A percentile compares a stretch with the other conserved stretches of the same genome.
Evolutionary conservation across 768 basidiomycete species (phyloP).

Genomic region (Coprinellus micaceus): DNA sequence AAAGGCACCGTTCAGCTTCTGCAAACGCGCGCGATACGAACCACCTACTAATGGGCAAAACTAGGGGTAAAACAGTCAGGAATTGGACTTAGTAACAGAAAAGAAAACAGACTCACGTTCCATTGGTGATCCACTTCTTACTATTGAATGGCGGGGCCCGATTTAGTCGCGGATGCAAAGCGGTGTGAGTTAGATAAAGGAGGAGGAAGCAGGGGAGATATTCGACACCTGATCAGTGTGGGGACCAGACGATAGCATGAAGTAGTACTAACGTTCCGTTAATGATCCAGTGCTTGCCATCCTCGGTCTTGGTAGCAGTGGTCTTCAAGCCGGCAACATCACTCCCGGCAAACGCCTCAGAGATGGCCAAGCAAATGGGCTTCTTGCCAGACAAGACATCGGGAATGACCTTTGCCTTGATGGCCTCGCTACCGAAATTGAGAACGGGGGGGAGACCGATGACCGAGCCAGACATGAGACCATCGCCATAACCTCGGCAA

Average conservation of each 20-base stretch:
- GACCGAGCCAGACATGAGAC: conserved; percentile 68
- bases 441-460: conserved; percentile 84
- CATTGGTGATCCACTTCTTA: conserved; percentile 87
- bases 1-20: background rate
- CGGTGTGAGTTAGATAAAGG: conserved; percentile 2
- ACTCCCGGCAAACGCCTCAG: conserved; percentile 84
- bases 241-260: too few relatives aligned
- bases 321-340: conserved; percentile 77
- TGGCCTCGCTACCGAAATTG: conserved; percentile 69
- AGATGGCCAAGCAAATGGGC: conserved; percentile 81
- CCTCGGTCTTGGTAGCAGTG: conserved; percentile 69
- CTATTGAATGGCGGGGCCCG: conserved; percentile 20
- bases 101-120: conserved; percentile 39
- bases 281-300: conserved; percentile 79
- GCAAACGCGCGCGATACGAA: background rate
- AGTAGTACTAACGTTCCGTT: conserved; percentile 50
- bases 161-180: background rate
- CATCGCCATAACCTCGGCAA: conserved; percentile 78
- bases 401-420: conserved; percentile 52
- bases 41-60: conserved; percentile 42
- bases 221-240: background rate
- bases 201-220: background rate
- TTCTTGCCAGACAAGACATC: conserved; percentile 71
- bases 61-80: conserved; percentile 17
- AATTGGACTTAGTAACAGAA: background rate